Percentiles rank a stretch among this genome's conserved stretches.
Conservation (phyloP, 2,329 filamentous ascomycete species). For the Colletotrichum tofieldiae region DNA sequence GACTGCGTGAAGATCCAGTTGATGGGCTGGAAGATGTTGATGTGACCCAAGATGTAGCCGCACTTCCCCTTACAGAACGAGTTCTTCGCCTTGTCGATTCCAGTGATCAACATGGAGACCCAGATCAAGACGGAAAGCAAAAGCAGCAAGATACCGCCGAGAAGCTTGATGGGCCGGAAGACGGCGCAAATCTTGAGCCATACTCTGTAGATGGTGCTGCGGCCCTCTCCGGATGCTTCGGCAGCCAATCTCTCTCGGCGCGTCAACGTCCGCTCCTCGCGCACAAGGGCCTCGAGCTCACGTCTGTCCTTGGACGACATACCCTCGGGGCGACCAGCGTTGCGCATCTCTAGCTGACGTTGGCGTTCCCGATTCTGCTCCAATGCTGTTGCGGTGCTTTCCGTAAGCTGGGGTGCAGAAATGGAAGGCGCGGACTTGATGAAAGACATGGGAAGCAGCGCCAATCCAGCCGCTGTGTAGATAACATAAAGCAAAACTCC, state of each 20-base stretch:
- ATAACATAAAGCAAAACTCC: conserved; percentile 89
- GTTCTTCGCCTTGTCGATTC: conserved; percentile 96
- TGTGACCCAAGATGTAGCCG: conserved; percentile 89
- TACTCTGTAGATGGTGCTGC: conserved; percentile 77
- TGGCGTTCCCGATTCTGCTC: conserved; percentile 93
- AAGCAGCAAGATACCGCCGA: conserved; percentile 86
- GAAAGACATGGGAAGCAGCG: conserved; percentile 88
- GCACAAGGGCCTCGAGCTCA: conserved; percentile 87
- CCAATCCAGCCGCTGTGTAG: conserved; percentile 91
- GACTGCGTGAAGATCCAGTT: conserved; percentile 91
- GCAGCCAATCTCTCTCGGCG: conserved; percentile 90
- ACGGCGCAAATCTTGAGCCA: conserved; percentile 88
- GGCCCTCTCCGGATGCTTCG: conserved; percentile 85
- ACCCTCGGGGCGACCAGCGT: conserved; percentile 80
- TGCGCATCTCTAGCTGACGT: conserved; percentile 89
- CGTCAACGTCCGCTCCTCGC: conserved; percentile 93
- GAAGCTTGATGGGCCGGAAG: conserved; percentile 89
- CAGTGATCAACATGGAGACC: conserved; percentile 94
- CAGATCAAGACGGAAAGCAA: conserved; percentile 83
- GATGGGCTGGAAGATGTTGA: conserved; percentile 94
- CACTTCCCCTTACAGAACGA: conserved; percentile 92
- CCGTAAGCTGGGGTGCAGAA: conserved; percentile 84
- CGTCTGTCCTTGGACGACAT: conserved; percentile 89
- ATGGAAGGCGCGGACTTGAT: conserved; percentile 93
- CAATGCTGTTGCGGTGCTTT: conserved; percentile 84